phyloP scores from a whole-genome alignment of 139 green algal genomes.

The Coccomyxa sp. region DNA sequence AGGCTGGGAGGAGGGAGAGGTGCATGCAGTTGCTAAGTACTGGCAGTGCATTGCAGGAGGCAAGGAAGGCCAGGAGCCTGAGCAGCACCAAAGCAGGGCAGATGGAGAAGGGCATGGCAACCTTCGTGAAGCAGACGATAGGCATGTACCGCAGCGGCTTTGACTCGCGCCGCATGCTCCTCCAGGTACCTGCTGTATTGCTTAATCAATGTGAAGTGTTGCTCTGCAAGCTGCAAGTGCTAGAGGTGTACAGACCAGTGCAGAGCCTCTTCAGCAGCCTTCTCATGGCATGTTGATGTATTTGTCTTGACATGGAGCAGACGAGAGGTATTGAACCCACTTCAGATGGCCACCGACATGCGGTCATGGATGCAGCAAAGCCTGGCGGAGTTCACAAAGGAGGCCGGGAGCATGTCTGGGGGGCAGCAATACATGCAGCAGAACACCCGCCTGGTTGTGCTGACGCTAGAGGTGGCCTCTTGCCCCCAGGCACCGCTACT shows the following conservation, averaged over 20 bases:
- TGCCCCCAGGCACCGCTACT: background rate
- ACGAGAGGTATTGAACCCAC: no score
- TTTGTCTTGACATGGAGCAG: no score
- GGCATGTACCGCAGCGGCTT: conserved; percentile 42
- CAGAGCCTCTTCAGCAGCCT: background rate
- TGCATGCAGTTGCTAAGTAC: background rate
- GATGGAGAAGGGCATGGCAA: conserved; percentile 35
- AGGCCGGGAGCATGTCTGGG: background rate
- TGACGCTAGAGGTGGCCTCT: conserved; percentile 49
- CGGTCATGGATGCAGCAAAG: background rate
- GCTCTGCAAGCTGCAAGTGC: background rate
- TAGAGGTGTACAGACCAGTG: background rate
- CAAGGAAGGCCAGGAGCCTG: background rate
- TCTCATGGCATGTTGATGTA: no score
- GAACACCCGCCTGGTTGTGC: conserved; percentile 62
- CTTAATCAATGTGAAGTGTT: background rate
- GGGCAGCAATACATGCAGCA: conserved; percentile 48
- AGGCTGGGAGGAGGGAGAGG: background rate
- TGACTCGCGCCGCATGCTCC: conserved; percentile 27
- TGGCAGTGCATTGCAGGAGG: background rate
- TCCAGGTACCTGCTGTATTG: conserved; percentile 14
- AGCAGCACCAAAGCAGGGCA: background rate
- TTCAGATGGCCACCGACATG: no score
- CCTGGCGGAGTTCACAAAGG: background rate
- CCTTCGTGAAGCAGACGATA: conserved; percentile 38